Percentiles rank a stretch among this genome's conserved stretches.
These are phyloP conservation scores for Penicillium polonicum DNA, from an alignment of 2,329 filamentous ascomycete genomes.

Conservation along the genomic window DNA sequence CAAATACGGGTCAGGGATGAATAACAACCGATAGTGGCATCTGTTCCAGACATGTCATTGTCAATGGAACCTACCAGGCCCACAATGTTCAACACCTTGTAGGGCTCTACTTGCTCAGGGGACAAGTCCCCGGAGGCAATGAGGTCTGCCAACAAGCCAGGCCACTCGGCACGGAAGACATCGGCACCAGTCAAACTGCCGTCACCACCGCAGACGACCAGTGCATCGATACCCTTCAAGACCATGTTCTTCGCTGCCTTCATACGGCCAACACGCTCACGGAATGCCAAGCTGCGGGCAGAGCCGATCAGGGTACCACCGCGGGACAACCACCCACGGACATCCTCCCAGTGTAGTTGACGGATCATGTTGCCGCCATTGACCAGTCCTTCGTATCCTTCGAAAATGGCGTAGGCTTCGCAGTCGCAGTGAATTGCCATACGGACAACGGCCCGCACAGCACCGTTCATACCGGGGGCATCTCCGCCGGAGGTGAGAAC, in stretches of 20 bases:
- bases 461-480: conserved; percentile 91
- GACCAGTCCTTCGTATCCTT: conserved; percentile 94
- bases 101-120: conserved; percentile 68
- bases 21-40: conserved; percentile 96
- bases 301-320: conserved; percentile 96
- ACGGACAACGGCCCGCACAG: conserved; percentile 84
- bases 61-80: conserved; percentile 96
- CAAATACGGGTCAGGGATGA: conserved; percentile 91
- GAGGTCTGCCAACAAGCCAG: conserved; percentile 79
- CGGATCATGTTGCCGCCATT: conserved; percentile 84
- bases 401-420: conserved; percentile 78
- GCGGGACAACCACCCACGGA: conserved; percentile 89
- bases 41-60: conserved; percentile 95
- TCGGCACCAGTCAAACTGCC: conserved; percentile 95
- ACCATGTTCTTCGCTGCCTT: conserved; percentile 93
- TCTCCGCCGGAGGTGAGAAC: conserved; percentile 95
- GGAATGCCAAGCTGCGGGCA: conserved; percentile 88
- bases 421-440: conserved; percentile 84
- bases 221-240: conserved; percentile 84
- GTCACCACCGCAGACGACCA: conserved; percentile 96
- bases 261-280: conserved; percentile 79
- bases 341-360: conserved; percentile 87
- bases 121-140: conserved; percentile 71
- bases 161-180: conserved; percentile 90
- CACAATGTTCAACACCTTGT: conserved; percentile 89